A percentile compares a stretch with the other conserved stretches of the same genome.
Evolutionary conservation across 352 stramenopile species (phyloP).

Genomic region (Phytophthora foliorum): DNA sequence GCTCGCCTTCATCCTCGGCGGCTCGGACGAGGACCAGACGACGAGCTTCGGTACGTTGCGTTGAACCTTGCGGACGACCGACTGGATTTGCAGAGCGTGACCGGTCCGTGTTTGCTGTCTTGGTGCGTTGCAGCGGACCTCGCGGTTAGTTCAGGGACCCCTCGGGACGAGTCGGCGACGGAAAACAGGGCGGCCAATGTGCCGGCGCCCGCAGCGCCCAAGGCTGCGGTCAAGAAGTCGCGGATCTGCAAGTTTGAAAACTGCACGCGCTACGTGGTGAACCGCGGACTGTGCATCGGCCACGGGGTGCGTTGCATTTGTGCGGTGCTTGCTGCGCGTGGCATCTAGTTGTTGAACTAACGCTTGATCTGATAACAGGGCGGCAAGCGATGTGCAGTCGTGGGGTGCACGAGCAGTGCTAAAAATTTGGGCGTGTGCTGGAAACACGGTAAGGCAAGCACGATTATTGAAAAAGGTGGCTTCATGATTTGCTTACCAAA

Average conservation of each 20-base stretch:
- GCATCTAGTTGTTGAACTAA: constrained; percentile 27
- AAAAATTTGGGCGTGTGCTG: constrained; percentile 83
- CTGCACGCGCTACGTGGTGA: constrained; percentile 82
- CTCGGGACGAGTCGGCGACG: constrained; percentile 9
- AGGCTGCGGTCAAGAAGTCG: constrained; percentile 63
- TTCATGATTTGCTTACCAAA: constrained; percentile 47
- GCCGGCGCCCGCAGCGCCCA: constrained; percentile 15
- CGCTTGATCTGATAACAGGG: constrained; percentile 54
- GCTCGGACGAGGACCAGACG: constrained; percentile 37
- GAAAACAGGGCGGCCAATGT: constrained; percentile 41
- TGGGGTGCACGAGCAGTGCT: constrained; percentile 73
- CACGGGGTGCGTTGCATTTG: constrained; percentile 54
- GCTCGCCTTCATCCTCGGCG: constrained; percentile 54
- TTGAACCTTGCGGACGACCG: constrained; percentile 16
- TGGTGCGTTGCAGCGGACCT: constrained; percentile 35
- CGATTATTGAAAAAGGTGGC: constrained; percentile 46
- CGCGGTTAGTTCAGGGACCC: constrained; percentile 16
- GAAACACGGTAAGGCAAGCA: constrained; percentile 67
- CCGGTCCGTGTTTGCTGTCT: constrained; percentile 12
- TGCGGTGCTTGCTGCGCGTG: constrained; percentile 1
- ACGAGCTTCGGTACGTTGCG: constrained; percentile 45
- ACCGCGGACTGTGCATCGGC: constrained; percentile 79
- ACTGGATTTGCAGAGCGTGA: constrained; percentile 31
- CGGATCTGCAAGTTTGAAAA: constrained; percentile 82
- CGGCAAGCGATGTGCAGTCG: constrained; percentile 73